Base-by-base conservation (phyloP, 164 flowering plant genomes). In the Vitis rotundifolia region DNA sequence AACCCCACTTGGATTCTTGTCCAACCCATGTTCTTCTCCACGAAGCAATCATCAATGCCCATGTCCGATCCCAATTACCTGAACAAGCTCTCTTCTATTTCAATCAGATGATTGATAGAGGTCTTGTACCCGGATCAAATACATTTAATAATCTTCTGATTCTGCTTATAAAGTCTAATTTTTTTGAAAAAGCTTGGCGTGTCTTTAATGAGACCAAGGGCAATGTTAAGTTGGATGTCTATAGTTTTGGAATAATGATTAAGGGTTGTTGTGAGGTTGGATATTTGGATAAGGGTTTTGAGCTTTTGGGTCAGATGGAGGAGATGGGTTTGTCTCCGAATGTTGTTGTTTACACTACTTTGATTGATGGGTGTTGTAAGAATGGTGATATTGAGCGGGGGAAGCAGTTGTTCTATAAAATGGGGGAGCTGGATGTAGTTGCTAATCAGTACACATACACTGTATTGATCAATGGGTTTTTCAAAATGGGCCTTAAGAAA, bases 331-430 rank as follows among this genome's bases (percentile, higher is more conserved):
- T 37, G 54, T 51, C 75, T 60, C 85, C 87, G 5, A 89, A 84
- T 73, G 87, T 87, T 73, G 88, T 87, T 54, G 71, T 84, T 10
- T 92, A 86, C 75, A 84, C 91, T 59, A 84, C 83, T 67, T 77
- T 92, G 87, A 92, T 90, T 64, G 84, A 90, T 79, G 95, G 93
- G 73, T 91, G 87, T 63, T 89, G 86, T 57, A 89, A 84, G 70
- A 76, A 71, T 63, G 91, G 87, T 1, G 82, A 84, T 47, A 37
- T 87, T 44, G 80, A 68, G 9, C 69, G 59, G 64, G 97, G 89
- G 0, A 80, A 70, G 62, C 67, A 62, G 71, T 71, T 92, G 82
- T 86, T 87, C 74, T 12, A 8, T n/a, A 67, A 81, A 74, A 86
- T 90, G 93, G 80, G 26, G 58, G 76, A 73, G 61, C n/a, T 80